Evolutionary conservation across 2,329 filamentous ascomycete genomes (phyloP), one percentile per base, ranked within the genome.

Genomic region (Ophiostoma sp.): DNA sequence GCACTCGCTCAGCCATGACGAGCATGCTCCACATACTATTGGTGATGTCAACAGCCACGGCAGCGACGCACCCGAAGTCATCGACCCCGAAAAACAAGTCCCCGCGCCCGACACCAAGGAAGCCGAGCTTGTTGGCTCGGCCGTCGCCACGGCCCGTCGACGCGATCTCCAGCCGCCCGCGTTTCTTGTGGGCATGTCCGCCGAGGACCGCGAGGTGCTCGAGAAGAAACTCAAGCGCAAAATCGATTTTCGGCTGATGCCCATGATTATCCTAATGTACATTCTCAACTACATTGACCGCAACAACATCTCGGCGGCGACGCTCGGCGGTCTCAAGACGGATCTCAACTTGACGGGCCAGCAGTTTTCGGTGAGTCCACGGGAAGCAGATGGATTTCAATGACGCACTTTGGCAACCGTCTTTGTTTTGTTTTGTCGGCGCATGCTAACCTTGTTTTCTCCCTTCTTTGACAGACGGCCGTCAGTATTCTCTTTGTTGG

Each of bases 231-330:
- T 92, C 75, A 82, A 85, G 74, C 83, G 86, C 73, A 91, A 90
- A 80, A 87, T 91, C 73, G 90, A 91, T 77, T 75, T 86, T 15
- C 82, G 88, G 64, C 78, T 91, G 36, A 81, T 92, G 77, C 89
- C 89, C 1, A 87, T 87, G 80, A 82, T 90, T 22, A 86, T 90
- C 74, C 77, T 90, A 73, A 89, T 91, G 85, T 91, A 90, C 76
- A 89, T 91, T 75, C 80, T 91, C 80, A 91, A 90, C 77, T 90
- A 89, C 79, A 81, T 90, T 63, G 87, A 88, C 73, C 75, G 79
- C 28, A 83, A 82, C 76, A 83, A 82, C 76, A 82, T 83, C 69
- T 80, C 81, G 9, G 80, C 81, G 17, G 86, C 84, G 3, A 80
- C 81, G 74, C 79, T 87, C 68, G 84, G 83, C 4, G 85, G 85